phyloP scores from a whole-genome alignment of 106 monocot species.

The Dendrobium catenatum region DNA sequence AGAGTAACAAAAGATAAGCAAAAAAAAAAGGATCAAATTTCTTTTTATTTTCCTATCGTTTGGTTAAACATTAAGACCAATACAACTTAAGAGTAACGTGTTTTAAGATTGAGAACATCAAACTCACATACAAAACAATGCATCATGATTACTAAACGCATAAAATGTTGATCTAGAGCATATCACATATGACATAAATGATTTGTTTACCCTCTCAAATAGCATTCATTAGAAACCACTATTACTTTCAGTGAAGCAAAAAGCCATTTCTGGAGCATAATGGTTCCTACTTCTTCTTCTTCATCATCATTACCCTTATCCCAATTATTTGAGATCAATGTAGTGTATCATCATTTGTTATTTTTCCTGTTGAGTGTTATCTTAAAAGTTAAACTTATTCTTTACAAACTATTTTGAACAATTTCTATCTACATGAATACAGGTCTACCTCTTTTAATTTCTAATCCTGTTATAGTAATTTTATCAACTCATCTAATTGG shows the following conservation, averaged over 20 bases:
- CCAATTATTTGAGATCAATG: not conserved
- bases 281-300: not conserved
- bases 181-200: not conserved
- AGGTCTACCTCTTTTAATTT: not conserved
- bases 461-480: too few relatives aligned
- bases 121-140: not conserved
- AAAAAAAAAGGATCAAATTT: not conserved
- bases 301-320: not conserved
- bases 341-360: not conserved
- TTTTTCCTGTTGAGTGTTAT: not conserved
- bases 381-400: not conserved
- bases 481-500: not conserved
- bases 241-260: not conserved
- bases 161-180: not conserved
- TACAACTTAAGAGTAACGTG: not conserved
- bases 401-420: not conserved
- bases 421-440: not conserved
- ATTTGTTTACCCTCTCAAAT: not conserved
- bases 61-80: constrained; percentile 1
- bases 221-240: not conserved
- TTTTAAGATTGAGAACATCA: constrained; percentile 2
- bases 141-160: not conserved
- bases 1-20: not conserved
- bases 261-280: not conserved
- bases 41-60: not conserved